Evolutionary conservation across 2,329 filamentous ascomycete genomes (phyloP).

Genomic region (Xylaria digitata): DNA sequence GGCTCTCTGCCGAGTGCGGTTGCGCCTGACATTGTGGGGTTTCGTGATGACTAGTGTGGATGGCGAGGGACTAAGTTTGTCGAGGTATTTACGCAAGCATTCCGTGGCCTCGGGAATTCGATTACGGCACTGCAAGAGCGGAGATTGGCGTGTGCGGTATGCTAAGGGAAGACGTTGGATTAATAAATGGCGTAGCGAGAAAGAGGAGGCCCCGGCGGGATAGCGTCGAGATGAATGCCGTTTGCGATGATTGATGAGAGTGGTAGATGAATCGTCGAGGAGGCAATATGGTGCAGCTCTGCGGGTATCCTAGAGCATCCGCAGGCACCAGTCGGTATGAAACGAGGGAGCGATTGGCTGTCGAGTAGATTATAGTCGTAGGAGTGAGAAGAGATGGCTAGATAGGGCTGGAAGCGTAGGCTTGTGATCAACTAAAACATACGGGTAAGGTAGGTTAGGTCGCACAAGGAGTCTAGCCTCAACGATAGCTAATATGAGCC

Average conservation of each 20-base stretch:
- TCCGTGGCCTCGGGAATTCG: conserved; percentile 20
- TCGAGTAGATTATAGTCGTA: conserved; percentile 3
- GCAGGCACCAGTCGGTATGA: background rate
- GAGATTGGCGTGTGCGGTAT: background rate
- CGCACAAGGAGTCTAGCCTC: conserved; percentile 6
- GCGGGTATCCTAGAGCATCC: background rate
- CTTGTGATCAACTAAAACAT: conserved; percentile 7
- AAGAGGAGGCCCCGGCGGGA: background rate
- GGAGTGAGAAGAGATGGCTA: background rate
- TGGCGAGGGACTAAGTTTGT: background rate
- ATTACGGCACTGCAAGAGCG: background rate
- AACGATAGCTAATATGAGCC: background rate
- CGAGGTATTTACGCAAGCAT: conserved; percentile 28
- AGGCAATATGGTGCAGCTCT: conserved; percentile 8
- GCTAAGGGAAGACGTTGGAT: background rate
- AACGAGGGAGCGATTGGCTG: background rate
- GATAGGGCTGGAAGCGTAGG: conserved; percentile 11
- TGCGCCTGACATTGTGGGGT: conserved; percentile 28
- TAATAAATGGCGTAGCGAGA: background rate
- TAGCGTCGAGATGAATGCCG: background rate
- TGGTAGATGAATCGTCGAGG: background rate
- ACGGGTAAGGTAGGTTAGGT: background rate
- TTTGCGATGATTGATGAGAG: background rate
- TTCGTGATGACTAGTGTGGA: background rate
- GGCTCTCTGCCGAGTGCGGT: conserved; percentile 25